Base-by-base conservation (phyloP, 148 eudicot species). In the Rhododendron mucronatum region DNA sequence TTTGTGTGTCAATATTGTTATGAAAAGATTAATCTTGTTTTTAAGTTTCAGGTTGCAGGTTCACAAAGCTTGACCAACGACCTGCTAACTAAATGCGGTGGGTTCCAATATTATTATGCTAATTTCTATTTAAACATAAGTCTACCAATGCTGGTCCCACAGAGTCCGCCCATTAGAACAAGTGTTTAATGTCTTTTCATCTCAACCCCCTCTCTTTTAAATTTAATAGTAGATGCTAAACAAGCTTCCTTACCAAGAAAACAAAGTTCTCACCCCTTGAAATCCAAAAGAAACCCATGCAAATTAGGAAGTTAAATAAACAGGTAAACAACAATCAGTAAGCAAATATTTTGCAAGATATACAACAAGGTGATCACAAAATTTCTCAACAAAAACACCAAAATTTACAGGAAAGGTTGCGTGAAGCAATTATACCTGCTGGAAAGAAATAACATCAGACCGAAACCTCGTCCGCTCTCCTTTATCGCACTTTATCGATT, bases 381-480 rank as follows among this genome's bases (percentile, higher is more conserved):
- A 18, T 57, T 30, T 9, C 41, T 35, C 67, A 47, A 45, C 78
- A 86, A 44, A 14, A 85, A 28, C 8, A 67, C 33, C 44, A 26
- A 82, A 37, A 55, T 23, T 39, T 16, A 48, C 30, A 11, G 4
- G 30, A 63, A 26, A 21, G n/a, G 0, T 3, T 2, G 2, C 59
- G 78, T 71, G 15, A 39, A 28, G 11, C 8, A 77, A 73, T 30
- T 15, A 53, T 92, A 97, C 99, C 98, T 97, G 99, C 88, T 97
- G 98, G 79, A 97, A 97, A 85, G 99, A 89, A 23, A 95, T 90
- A 61, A 95, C 95, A 90, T 97, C 98, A 23, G 98, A 97, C 67
- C 95, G 90, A 90, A 97, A 97, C 88, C 99, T 88, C 2, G 96
- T 97, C 71, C 98, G 85, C 88, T 97, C 99, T 48, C 99, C 99